Evolutionary conservation across 176 grass and related monocot species (phyloP), one percentile per base, ranked within the genome.

Genomic region (Zea luxurians): DNA sequence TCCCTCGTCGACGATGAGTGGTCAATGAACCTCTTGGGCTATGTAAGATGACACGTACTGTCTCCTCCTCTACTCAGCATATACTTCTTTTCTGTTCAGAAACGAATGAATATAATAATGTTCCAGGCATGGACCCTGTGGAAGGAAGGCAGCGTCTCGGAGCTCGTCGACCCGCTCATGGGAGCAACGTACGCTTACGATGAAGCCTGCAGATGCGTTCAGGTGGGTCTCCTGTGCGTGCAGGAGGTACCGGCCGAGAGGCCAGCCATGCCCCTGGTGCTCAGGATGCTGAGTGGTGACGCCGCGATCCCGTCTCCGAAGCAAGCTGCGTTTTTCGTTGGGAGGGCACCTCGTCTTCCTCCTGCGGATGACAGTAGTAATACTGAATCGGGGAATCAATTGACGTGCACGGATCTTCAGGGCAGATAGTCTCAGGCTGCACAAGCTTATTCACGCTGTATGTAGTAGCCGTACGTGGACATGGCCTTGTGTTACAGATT

Each of bases 211-310:
- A 91, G 86, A 20, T 91, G 86, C 80, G 78, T 94, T 71, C 88
- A 89, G 57, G 89, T 91, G 65, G 92, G 92, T 16, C 89, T 94
- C 57, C 75, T 94, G 54, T 94, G 92, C 16, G 92, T 91, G 60
- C 92, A 91, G 83, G 92, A 91, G 37, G 21, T 88, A 35, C 86
- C 92, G 13, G 48, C 46, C 18, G 92, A 91, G 12, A 91, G 92
- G 78, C 92, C 92, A 12, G 71, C 81, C 41, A 89, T 94, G 83
- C 71, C 86, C 7, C 16, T 72, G 10, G 80, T 82, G 66, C 75
- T 89, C 10, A 84, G 83, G 61, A 94, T 94, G 92, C 16, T 94
- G 36, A 66, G 80, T 61, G 84, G 89, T 40, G 92, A 94, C 48
- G 78, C 67, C 70, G 55, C 68, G 8, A 70, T 84, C 64, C 60